A percentile compares a stretch with the other conserved stretches of the same genome.
Evolutionary conservation across 31 red algal genomes (phyloP).

Genomic region (Asparagopsis taxiformis): DNA sequence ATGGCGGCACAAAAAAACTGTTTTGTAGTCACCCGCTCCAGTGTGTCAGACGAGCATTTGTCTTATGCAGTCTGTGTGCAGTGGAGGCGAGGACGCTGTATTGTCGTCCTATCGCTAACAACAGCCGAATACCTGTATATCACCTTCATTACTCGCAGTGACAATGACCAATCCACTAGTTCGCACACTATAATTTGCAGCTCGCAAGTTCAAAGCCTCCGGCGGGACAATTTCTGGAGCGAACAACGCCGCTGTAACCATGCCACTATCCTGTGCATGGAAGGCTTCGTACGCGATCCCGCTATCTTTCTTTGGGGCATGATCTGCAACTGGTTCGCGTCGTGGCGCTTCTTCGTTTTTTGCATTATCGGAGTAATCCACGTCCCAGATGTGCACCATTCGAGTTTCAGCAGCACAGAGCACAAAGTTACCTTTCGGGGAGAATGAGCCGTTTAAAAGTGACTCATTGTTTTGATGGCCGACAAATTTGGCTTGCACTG

Average conservation of each 20-base stretch:
- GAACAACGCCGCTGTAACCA: constrained; percentile 44
- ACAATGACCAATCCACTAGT: constrained; percentile 50
- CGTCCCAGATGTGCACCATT: constrained; percentile 64
- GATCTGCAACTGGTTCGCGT: constrained; percentile 7
- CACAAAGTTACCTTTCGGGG: constrained; percentile 30
- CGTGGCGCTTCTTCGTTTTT: background rate
- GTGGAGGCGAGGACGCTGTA: no score
- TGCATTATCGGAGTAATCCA: constrained; percentile 24
- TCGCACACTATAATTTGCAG: constrained; percentile 13
- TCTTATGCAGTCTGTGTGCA: no score
- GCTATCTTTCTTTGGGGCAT: constrained; percentile 28
- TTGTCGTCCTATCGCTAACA: constrained; percentile 3
- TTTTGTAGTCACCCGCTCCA: no score
- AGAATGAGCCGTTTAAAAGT: constrained; percentile 40
- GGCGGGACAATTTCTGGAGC: constrained; percentile 22
- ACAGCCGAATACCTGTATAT: constrained; percentile 41
- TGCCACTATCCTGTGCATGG: constrained; percentile 25
- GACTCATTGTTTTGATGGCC: constrained; percentile 62
- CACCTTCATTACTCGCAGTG: constrained; percentile 28
- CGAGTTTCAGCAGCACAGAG: constrained; percentile 43
- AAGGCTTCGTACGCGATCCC: constrained; percentile 34
- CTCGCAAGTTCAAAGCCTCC: constrained; percentile 14
- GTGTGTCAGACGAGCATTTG: no score
- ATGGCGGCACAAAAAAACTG: no score
- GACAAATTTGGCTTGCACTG: constrained; percentile 61